Percentiles rank a stretch among this genome's conserved stretches.
Conservation (phyloP, 306 rosid genomes). For the Hylodesmum podocarpum region DNA sequence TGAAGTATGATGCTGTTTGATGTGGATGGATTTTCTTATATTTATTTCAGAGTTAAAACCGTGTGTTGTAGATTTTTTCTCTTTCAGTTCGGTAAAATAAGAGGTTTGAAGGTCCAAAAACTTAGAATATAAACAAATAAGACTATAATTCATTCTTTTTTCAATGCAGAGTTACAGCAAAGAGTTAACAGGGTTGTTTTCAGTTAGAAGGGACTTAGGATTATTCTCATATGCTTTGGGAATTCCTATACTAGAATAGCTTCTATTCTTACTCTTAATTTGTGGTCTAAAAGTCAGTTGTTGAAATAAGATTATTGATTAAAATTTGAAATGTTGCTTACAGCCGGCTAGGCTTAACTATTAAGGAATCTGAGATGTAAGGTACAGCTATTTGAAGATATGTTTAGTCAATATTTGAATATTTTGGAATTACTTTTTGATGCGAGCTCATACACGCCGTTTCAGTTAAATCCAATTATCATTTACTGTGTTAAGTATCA, state of each 20-base stretch:
- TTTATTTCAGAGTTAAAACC: neutral
- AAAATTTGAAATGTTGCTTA: neutral
- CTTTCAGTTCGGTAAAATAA: neutral
- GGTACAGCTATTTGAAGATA: too few relatives aligned
- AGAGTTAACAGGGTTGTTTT: neutral
- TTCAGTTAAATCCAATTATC: too few relatives aligned
- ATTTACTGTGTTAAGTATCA: too few relatives aligned
- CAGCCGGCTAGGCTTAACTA: too few relatives aligned
- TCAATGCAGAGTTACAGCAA: neutral
- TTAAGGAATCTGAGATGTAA: too few relatives aligned
- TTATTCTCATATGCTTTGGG: neutral
- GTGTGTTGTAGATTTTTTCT: neutral
- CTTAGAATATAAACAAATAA: neutral
- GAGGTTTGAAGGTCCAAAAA: neutral
- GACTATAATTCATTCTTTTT: neutral
- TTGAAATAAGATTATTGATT: neutral
- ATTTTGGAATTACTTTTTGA: too few relatives aligned
- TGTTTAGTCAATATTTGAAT: too few relatives aligned
- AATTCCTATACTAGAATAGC: neutral
- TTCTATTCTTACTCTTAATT: neutral
- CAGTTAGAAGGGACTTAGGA: neutral
- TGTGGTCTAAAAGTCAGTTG: neutral
- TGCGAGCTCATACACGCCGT: too few relatives aligned
- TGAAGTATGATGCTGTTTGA: neutral
- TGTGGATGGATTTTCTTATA: neutral